Conservation (phyloP, 164 flowering plant genomes). For the Echeveria elegans region DNA sequence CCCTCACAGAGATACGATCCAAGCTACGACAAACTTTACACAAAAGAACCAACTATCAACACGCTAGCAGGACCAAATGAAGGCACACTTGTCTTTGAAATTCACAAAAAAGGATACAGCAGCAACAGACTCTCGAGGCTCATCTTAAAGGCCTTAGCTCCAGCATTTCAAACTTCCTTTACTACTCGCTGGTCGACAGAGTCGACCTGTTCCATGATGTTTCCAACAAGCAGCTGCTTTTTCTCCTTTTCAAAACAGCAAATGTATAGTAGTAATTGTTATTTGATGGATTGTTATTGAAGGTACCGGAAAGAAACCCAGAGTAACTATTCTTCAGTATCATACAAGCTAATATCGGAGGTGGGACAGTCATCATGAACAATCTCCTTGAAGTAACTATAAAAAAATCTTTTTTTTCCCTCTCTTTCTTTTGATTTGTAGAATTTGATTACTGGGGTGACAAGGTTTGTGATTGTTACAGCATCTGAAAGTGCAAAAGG, state of each 20-base stretch:
- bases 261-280: too few relatives aligned
- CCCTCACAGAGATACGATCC: conserved; percentile 81
- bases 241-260: too few relatives aligned
- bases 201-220: conserved; percentile 74
- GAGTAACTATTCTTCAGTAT: not conserved
- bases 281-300: too few relatives aligned
- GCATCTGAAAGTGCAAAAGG: conserved; percentile 62
- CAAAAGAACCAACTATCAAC: conserved; percentile 57
- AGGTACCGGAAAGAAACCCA: too few relatives aligned
- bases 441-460: too few relatives aligned
- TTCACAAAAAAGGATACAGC: conserved; percentile 84
- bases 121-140: conserved; percentile 74
- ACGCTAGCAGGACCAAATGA: conserved; percentile 81
- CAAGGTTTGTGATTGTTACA: too few relatives aligned
- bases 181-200: conserved; percentile 57
- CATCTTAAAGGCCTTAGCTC: conserved; percentile 91
- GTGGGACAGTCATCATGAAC: conserved; percentile 5
- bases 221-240: conserved; percentile 89
- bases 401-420: not conserved
- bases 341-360: not conserved
- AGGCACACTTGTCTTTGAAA: conserved; percentile 82
- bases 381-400: conserved; percentile 1
- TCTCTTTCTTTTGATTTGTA: conserved; percentile 22
- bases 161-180: conserved; percentile 73
- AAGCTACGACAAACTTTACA: conserved; percentile 83